Conservation (phyloP, 192 early-diverging fungal species). For the Geosiphon pyriformis region DNA sequence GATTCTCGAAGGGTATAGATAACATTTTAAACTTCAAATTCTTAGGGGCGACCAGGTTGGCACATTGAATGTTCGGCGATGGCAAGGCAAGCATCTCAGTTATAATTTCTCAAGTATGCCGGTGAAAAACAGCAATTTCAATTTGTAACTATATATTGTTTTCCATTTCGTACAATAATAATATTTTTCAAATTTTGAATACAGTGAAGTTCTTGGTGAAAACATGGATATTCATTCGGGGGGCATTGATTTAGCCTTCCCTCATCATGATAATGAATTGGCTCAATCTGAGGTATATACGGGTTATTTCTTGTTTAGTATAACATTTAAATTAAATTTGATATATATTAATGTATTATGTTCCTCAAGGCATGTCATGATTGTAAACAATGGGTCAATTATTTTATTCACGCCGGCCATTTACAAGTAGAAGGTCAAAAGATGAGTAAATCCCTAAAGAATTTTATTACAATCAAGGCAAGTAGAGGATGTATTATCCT, state of each 20-base stretch:
- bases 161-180: too few relatives aligned
- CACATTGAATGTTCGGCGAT: slow-evolving; percentile 99
- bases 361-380: slow-evolving; percentile 64
- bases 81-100: slow-evolving; percentile 49
- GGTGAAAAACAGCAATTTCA: too few relatives aligned
- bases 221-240: slow-evolving; percentile 94
- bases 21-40: too few relatives aligned
- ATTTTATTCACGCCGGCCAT: slow-evolving; percentile 96
- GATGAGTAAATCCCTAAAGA: slow-evolving; percentile 98
- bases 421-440: slow-evolving; percentile 92
- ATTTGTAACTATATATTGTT: too few relatives aligned
- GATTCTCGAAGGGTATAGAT: neutral
- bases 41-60: slow-evolving; percentile 91
- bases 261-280: slow-evolving; percentile 98
- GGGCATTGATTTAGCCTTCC: slow-evolving; percentile 93
- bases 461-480: slow-evolving; percentile 89
- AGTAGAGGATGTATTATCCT: too few relatives aligned
- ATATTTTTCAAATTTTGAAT: neutral
- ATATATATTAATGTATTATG: neutral
- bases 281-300: slow-evolving; percentile 74
- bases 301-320: too few relatives aligned
- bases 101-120: neutral
- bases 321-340: neutral
- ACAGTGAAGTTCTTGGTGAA: slow-evolving; percentile 75
- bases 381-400: slow-evolving; percentile 96